A percentile compares a stretch with the other conserved stretches of the same genome.
Evolutionary conservation across 2,329 filamentous ascomycete species (phyloP).

Genomic region (Fusarium udum): DNA sequence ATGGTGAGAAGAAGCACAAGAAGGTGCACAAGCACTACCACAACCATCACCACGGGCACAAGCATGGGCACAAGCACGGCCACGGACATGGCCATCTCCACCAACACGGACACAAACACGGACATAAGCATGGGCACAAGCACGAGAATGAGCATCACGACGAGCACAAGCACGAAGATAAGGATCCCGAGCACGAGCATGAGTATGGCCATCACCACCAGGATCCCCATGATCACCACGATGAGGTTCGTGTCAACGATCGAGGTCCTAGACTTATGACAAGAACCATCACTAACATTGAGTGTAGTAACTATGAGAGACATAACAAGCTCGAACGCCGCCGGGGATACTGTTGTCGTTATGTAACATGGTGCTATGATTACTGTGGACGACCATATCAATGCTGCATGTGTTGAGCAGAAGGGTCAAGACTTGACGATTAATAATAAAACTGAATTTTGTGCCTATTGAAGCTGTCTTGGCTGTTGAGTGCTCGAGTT

Average conservation of each 20-base stretch:
- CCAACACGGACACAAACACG: not conserved
- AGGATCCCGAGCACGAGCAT: not conserved
- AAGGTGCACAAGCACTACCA: constrained; percentile 14
- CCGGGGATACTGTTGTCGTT: not conserved
- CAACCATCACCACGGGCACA: not conserved
- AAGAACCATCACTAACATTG: not conserved
- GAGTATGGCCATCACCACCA: not conserved
- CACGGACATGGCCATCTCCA: constrained; percentile 5
- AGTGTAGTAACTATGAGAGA: not conserved
- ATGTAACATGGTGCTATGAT: not conserved
- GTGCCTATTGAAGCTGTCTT: not conserved
- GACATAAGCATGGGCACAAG: not conserved
- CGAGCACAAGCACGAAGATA: not conserved
- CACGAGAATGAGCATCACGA: constrained; percentile 1
- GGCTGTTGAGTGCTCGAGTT: not conserved
- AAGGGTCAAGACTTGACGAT: not conserved
- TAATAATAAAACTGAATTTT: not conserved
- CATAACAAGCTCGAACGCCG: not conserved
- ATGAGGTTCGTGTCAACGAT: constrained; percentile 2
- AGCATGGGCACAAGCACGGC: not conserved
- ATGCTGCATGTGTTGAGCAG: not conserved
- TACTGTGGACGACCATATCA: not conserved
- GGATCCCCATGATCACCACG: not conserved
- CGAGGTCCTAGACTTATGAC: not conserved
- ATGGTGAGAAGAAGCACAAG: constrained; percentile 3